Evolutionary conservation across 2,329 filamentous ascomycete genomes (phyloP).

Genomic region (Aspergillus fijiensis): DNA sequence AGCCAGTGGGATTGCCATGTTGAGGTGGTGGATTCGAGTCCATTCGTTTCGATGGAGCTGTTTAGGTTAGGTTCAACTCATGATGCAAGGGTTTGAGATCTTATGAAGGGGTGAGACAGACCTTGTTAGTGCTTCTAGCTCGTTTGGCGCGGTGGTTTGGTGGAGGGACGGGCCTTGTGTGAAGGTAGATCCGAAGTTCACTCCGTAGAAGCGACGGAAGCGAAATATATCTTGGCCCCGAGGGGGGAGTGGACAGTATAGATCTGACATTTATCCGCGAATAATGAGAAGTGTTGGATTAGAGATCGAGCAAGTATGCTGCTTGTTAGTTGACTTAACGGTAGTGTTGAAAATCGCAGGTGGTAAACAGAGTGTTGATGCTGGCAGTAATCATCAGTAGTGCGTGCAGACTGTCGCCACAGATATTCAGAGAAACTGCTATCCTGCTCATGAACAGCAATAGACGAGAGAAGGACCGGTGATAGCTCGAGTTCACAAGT

Average conservation of each 20-base stretch:
- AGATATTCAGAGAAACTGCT: no score
- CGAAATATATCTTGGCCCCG: conserved; percentile 37
- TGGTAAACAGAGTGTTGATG: no score
- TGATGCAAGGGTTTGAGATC: not conserved
- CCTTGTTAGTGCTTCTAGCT: conserved; percentile 53
- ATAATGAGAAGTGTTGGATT: not conserved
- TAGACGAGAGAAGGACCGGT: no score
- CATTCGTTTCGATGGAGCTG: conserved; percentile 47
- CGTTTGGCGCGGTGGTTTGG: conserved; percentile 45
- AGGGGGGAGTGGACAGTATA: conserved; percentile 13
- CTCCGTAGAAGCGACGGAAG: conserved; percentile 61
- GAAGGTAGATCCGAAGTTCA: conserved; percentile 60
- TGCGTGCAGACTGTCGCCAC: no score
- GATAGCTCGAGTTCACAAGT: no score
- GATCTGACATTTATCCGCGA: not conserved
- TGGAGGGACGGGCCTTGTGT: conserved; percentile 62
- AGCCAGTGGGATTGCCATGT: conserved; percentile 58
- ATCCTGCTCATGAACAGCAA: no score
- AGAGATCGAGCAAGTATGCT: not conserved
- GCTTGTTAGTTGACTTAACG: not conserved
- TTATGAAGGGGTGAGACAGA: conserved; percentile 11
- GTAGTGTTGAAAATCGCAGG: not conserved
- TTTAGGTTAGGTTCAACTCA: no score
- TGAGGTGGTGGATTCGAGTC: conserved; percentile 49
- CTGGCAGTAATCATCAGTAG: no score